Evolutionary conservation across 345 rosid species (phyloP).

Genomic region (Eutrema yunnanense): DNA sequence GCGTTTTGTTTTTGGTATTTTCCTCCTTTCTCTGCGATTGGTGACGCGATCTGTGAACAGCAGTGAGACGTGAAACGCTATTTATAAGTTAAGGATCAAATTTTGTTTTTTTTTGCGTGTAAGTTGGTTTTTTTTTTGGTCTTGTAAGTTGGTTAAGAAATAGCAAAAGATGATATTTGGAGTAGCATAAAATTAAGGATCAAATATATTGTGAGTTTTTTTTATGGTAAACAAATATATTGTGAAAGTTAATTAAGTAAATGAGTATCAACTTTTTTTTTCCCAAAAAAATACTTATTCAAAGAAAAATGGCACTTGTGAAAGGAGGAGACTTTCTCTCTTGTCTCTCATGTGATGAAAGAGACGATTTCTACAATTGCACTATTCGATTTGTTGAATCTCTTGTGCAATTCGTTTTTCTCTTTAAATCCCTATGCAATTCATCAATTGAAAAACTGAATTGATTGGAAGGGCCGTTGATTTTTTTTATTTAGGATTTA

Average conservation of each 20-base stretch:
- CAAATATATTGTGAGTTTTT: not conserved
- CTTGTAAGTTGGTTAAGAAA: not conserved
- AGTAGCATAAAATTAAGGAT: not conserved
- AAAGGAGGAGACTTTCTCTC: too few species aligned
- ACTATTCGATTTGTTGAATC: too few species aligned
- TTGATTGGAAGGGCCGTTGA: too few species aligned
- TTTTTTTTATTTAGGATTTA: too few species aligned
- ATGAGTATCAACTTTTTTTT: not conserved
- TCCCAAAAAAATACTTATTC: not conserved
- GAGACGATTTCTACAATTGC: too few species aligned
- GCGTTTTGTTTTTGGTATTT: not conserved
- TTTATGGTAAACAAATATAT: too few species aligned
- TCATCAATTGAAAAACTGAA: too few species aligned
- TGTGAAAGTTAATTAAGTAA: too few species aligned
- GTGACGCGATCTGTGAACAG: not conserved
- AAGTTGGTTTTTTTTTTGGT: not conserved
- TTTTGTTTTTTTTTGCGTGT: not conserved
- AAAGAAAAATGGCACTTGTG: not conserved
- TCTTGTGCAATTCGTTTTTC: too few species aligned
- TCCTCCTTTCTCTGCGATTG: not conserved
- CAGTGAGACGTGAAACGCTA: not conserved
- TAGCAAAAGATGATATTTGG: not conserved
- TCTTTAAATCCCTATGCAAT: too few species aligned
- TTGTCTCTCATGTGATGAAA: too few species aligned
- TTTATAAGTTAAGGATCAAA: slow-evolving; percentile 22